Evolutionary conservation across 768 basidiomycete genomes (phyloP), one percentile per base, ranked within the genome.

Genomic region (Lactarius deliciosus): DNA sequence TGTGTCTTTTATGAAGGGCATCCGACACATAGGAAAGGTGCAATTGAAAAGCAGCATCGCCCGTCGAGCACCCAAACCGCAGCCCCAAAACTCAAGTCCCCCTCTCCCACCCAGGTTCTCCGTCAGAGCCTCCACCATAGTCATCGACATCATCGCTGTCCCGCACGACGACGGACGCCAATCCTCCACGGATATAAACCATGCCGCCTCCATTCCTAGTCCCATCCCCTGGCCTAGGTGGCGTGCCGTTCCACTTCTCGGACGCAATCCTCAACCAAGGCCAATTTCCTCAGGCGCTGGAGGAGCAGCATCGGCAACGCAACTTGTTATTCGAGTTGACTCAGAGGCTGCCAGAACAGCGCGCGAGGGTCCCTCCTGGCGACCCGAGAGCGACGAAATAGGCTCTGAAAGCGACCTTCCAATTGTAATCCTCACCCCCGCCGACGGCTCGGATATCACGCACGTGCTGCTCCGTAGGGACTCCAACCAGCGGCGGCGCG

Each of bases 1-100:
- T 9, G n/a, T 25, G 13, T n/a, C 53, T 15, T 38, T 64, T 22
- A 22, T 64, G 28, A 68, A 60, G 50, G 41, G 57, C 28, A 55
- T 64, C 18, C 25, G 66, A 57, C 47, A 34, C 4, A 18, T 54
- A 1, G 22, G 58, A 38, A 68, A 55, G 53, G 1, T 36, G 28
- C 28, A 38, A 15, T 25, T 60, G 34, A 68, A 64, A 40, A 41
- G 2, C 28, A 10, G 53, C 36, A 43, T 40, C 28, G 13, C 30
- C 13, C 41, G 22, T 20, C 34, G 25, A 20, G 28, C 30, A 40
- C n/a, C 34, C 25, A 34, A 15, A 25, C 9, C 22, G 15, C 3
- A 18, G 34, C 30, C 57, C 36, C 30, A 20, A 22, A 36, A 16
- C 58, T 38, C 5, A 0, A 28, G 4, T 28, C 38, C 16, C 36